These are phyloP conservation scores for Furcasterigmium sp. DNA, from an alignment of 2,329 filamentous ascomycete species.

Conservation along the genomic window DNA sequence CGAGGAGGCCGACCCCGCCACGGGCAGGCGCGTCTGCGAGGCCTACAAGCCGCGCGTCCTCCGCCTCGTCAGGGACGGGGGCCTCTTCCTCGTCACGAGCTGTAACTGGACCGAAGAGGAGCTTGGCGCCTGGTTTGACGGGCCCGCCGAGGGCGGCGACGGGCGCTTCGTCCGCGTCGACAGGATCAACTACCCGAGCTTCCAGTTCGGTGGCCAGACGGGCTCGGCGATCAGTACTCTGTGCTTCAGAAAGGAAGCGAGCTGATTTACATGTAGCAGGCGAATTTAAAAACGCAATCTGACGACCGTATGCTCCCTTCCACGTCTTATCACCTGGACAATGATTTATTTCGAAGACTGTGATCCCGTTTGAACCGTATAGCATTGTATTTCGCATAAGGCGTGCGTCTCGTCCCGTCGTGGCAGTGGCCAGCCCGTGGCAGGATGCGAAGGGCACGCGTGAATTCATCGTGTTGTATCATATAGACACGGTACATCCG, in stretches of 20 bases:
- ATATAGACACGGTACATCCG: not conserved
- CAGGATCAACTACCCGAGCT: slow-evolving; percentile 72
- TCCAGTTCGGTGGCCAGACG: slow-evolving; percentile 82
- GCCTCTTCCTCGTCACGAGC: slow-evolving; percentile 80
- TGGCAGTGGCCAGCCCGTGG: too few species aligned
- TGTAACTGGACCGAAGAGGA: slow-evolving; percentile 98
- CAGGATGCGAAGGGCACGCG: too few species aligned
- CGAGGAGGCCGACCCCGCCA: slow-evolving; percentile 41
- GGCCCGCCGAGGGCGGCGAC: slow-evolving; percentile 20
- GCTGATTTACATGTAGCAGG: slow-evolving; percentile 1
- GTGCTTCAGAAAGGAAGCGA: slow-evolving; percentile 57
- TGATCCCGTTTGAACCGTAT: too few species aligned
- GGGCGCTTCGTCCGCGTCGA: slow-evolving; percentile 15
- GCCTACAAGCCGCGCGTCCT: slow-evolving; percentile 67
- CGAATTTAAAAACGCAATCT: too few species aligned
- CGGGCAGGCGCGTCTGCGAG: slow-evolving; percentile 62
- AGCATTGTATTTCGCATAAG: too few species aligned
- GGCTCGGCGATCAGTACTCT: slow-evolving; percentile 86
- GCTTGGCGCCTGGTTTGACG: slow-evolving; percentile 72
- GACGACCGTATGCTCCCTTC: too few species aligned
- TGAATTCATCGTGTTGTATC: too few species aligned
- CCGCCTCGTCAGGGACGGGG: slow-evolving; percentile 62
- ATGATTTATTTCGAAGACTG: too few species aligned
- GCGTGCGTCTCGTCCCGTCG: too few species aligned
- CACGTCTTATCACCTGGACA: too few species aligned